phyloP scores from a whole-genome alignment of 2,329 filamentous ascomycete genomes.

The Colletotrichum coccodes region DNA sequence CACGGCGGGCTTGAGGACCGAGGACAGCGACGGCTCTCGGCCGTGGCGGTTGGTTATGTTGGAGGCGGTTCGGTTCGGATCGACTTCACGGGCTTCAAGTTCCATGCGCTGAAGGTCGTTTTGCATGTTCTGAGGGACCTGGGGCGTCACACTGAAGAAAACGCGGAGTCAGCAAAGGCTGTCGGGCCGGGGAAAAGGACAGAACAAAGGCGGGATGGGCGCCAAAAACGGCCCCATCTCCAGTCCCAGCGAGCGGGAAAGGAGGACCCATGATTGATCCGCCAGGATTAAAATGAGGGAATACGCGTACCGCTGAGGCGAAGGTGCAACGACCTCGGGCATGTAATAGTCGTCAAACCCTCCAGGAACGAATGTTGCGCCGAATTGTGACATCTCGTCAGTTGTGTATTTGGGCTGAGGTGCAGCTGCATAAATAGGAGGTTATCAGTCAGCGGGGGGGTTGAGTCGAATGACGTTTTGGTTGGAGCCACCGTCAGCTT shows the following conservation, averaged over 20 bases:
- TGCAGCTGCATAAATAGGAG: conserved; percentile 43
- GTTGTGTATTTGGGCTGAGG: conserved; percentile 45
- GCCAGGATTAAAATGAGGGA: conserved; percentile 29
- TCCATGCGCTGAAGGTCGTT: conserved; percentile 93
- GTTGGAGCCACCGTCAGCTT: conserved; percentile 24
- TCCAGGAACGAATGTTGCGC: conserved; percentile 68
- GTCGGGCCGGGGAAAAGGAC: background rate
- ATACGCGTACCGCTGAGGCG: conserved; percentile 64
- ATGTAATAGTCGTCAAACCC: conserved; percentile 70
- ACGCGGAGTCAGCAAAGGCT: conserved; percentile 46
- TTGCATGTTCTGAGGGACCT: conserved; percentile 97
- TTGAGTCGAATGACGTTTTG: conserved; percentile 38
- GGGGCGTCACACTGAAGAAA: conserved; percentile 82
- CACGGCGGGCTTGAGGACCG: conserved; percentile 43
- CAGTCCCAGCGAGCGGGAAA: conserved; percentile 24
- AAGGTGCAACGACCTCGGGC: conserved; percentile 68
- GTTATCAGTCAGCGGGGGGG: conserved; percentile 33
- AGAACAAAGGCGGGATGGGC: conserved; percentile 19
- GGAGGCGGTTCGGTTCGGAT: conserved; percentile 45
- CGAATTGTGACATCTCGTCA: conserved; percentile 57
- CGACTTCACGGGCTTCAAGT: conserved; percentile 73
- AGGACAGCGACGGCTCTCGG: conserved; percentile 57
- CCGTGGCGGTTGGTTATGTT: conserved; percentile 45
- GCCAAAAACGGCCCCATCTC: conserved; percentile 24
- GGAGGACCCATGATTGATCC: conserved; percentile 27